Conservation (phyloP, 495 filamentous ascomycete genomes). For the Talaromyces adpressus region DNA sequence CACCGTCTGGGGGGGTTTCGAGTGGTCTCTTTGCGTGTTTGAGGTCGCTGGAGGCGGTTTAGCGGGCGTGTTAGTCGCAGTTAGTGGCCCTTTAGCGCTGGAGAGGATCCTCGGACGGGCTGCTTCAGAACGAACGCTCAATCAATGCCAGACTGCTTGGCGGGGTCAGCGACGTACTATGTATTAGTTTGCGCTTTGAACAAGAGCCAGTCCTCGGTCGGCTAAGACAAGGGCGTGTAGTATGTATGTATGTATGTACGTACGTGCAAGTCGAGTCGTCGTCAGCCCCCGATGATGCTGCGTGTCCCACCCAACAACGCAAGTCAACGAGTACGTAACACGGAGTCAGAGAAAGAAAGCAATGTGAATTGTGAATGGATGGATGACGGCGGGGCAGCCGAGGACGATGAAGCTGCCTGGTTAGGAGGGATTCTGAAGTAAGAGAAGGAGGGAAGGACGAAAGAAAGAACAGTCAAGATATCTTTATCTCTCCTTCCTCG, state of each 20-base stretch:
- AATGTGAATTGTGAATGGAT: not conserved
- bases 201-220: not conserved
- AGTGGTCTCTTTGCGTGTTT: not conserved
- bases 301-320: not conserved
- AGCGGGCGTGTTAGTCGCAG: not conserved
- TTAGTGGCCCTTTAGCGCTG: not conserved
- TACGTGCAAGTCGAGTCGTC: not conserved
- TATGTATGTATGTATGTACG: too few species aligned
- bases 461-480: not conserved
- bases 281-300: not conserved
- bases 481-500: not conserved
- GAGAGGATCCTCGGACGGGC: not conserved
- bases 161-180: not conserved
- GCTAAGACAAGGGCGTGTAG: not conserved
- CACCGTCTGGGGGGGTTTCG: not conserved
- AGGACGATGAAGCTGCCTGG: not conserved
- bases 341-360: not conserved
- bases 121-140: not conserved
- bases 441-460: not conserved
- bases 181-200: not conserved
- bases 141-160: not conserved
- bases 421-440: too few species aligned
- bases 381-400: not conserved
- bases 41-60: constrained; percentile 1
- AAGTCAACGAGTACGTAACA: not conserved